Base-by-base conservation (phyloP, 2,329 filamentous ascomycete species). In the Aspergillus tubingensis region DNA sequence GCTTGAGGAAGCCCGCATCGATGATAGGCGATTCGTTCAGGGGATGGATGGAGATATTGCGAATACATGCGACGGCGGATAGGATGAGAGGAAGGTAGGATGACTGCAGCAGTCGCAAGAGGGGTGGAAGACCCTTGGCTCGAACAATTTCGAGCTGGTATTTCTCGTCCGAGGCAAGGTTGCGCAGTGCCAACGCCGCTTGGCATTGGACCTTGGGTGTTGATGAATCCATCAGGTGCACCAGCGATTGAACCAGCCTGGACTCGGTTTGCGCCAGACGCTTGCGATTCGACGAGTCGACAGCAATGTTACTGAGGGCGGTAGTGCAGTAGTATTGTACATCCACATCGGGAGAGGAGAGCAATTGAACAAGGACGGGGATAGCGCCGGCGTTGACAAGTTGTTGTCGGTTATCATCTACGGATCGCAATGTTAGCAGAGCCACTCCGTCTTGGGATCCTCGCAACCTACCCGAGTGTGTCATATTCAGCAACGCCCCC, bases 261-360 rank as follows among this genome's bases (percentile, higher is more conserved):
- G 91, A 88, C 75, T 99, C 95, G 8, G 91, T 93, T 72, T 96
- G 89, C 30, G 94, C 92, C 57, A 99, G 85, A 75, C 94, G 92
- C 73, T 93, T 92, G 67, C 95, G 86, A 79, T 98, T 98, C 71
- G 88, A 90, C 49, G 90, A 85, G 74, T 99, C 95, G 57, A 99
- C 95, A 6, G 95, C 95, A 69, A 99, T 99, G 77, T 99, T 99
- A 83, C 94, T 98, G 60, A 99, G 86, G 11, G 95, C 95, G 4
- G 95, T 99, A 17, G 95, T 99, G 81, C 95, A 99, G 80, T 99
- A 99, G 79, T 99, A 99, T 80, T 99, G 95, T 32, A 99, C 95
- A 74, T 99, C 95, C 67, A 97, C 93, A 72, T 99, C 95, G 60
- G 89, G 82, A 25, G 95, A 98, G 8, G 91, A 92, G 49, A 99